These are phyloP conservation scores for Pythium sukuiense DNA, from an alignment of 352 stramenopile species.

Conservation along the genomic window DNA sequence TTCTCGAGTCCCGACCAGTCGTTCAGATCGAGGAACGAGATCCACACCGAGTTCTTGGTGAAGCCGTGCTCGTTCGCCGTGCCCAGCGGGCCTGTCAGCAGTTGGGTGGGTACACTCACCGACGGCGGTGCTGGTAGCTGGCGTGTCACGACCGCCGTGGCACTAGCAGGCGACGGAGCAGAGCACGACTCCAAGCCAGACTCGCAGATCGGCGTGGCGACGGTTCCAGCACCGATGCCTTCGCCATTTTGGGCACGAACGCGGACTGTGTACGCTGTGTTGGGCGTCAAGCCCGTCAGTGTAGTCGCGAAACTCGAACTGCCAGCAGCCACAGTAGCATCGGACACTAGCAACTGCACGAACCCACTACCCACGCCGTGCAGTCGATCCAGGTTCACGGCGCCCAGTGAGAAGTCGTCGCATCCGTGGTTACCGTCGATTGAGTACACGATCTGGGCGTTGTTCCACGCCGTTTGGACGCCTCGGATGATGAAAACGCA, in stretches of 20 bases:
- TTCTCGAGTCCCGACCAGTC: constrained; percentile 72
- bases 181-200: constrained; percentile 80
- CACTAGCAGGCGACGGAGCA: constrained; percentile 13
- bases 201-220: constrained; percentile 88
- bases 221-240: constrained; percentile 53
- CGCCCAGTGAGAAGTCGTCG: constrained; percentile 44
- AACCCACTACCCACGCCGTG: constrained; percentile 52
- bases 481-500: constrained; percentile 55
- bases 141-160: constrained; percentile 43
- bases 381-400: constrained; percentile 42
- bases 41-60: constrained; percentile 52
- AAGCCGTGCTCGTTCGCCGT: constrained; percentile 61
- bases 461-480: constrained; percentile 41
- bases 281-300: constrained; percentile 41
- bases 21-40: constrained; percentile 68
- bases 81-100: constrained; percentile 31
- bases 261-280: constrained; percentile 72
- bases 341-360: constrained; percentile 27
- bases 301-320: constrained; percentile 14
- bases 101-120: constrained; percentile 49
- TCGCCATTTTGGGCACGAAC: constrained; percentile 87
- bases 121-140: constrained; percentile 56
- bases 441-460: constrained; percentile 40
- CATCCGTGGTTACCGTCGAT: constrained; percentile 58
- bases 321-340: background rate